A percentile compares a stretch with the other conserved stretches of the same genome.
These are phyloP conservation scores for Citrus sinensis DNA, from an alignment of 345 rosid genomes.

Conservation along the genomic window DVS_A1.0 CM039166.1:13772001-13772500, in stretches of 20 bases:
- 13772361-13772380: conserved; percentile 26
- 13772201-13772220: conserved; percentile 16
- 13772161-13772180: conserved; percentile 98
- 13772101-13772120: conserved; percentile 74
- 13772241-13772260: conserved; percentile 5
- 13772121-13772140: conserved; percentile 93
- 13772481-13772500: not conserved
- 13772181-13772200: conserved; percentile 58
- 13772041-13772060: not conserved
- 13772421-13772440: not conserved
- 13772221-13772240: not conserved
- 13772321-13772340: conserved; percentile 69
- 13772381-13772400: not conserved
- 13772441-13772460: not conserved
- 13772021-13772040: not conserved
- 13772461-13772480: not conserved
- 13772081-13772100: conserved; percentile 15
- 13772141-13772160: conserved; percentile 99
- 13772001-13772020: not conserved
- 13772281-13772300: conserved; percentile 79
- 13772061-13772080: not conserved
- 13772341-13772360: conserved; percentile 99
- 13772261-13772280: conserved; percentile 72
- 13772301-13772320: conserved; percentile 95
- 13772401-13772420: not conserved